Base-by-base conservation (phyloP, 106 monocot genomes). In the Dioscorea dumetorum region DNA sequence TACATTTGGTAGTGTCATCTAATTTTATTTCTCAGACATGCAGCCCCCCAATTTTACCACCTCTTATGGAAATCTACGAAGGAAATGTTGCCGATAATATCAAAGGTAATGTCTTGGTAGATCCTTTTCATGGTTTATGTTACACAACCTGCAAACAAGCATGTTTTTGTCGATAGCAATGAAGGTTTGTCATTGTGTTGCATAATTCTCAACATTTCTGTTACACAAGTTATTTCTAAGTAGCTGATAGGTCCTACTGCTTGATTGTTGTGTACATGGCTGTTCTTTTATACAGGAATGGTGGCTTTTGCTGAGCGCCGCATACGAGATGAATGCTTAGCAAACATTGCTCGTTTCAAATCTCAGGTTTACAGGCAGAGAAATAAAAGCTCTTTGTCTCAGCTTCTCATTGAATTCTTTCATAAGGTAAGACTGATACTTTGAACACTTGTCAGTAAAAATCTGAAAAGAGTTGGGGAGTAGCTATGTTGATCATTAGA, bases 21-120 rank as follows among this genome's bases (percentile, higher is more conserved):
- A 41, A 41, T 28, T 41, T 41, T 41, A 41, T n/a, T 15, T 68
- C 62, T 31, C 79, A 90, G 90, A 94, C 82, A 61, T 90, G 86
- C 72, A 58, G 48, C 18, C 90, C 90, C 73, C 73, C 94, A 73
- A 90, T 94, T 72, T 71, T 94, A 68, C 90, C 90, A 24, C 87
- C 90, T 67, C 78, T 93, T 0, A 79, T 66, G 71, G 76, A 86
- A 18, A 77, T 93, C 33, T 88, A 72, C 50, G 65, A 50, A 18
- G 81, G 81, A 24, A 93, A 85, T 50, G 34, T 83, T 73, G 66
- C 33, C 32, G 61, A 82, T 50, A 76, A 77, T 74, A 49, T 70
- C 23, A 57, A 33, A 34, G 90, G 83, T 86, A 49, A 22, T 24
- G 22, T 48, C 63, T 23, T 18, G 9, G 3, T 66, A 41, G 10